Evolutionary conservation across 768 basidiomycete genomes (phyloP).

Genomic region (Dioszegia crocea): DNA sequence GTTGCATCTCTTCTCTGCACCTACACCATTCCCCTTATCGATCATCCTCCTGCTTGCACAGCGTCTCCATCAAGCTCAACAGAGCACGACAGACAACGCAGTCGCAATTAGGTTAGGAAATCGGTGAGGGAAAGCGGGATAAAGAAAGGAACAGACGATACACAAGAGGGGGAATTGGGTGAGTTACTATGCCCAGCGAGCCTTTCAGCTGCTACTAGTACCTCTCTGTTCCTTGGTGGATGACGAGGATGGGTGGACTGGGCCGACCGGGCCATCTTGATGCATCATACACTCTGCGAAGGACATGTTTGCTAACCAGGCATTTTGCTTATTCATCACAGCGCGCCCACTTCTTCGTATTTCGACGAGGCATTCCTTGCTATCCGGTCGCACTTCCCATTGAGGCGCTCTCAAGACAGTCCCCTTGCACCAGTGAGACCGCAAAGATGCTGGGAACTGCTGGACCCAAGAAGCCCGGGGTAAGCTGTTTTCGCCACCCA

Average conservation of each 20-base stretch:
- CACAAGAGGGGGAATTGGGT: neutral
- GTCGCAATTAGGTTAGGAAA: constrained; percentile 1
- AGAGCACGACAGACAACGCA: neutral
- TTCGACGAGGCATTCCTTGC: no score
- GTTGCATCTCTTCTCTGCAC: neutral
- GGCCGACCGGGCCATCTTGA: no score
- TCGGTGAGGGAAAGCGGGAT: neutral
- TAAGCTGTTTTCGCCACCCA: constrained; percentile 13
- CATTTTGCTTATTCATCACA: constrained; percentile 3
- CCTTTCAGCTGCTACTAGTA: neutral
- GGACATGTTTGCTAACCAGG: neutral
- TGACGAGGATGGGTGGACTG: no score
- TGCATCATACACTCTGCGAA: neutral
- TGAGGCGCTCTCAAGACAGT: neutral
- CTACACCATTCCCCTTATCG: neutral
- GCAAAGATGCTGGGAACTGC: constrained; percentile 14
- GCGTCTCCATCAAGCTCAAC: constrained; percentile 4
- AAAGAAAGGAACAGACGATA: neutral
- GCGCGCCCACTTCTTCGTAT: constrained; percentile 1
- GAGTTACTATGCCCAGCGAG: neutral
- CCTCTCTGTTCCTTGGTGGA: neutral
- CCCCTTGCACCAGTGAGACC: neutral
- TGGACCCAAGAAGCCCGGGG: constrained; percentile 30
- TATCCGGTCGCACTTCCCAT: no score
- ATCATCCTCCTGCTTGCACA: neutral